These are phyloP conservation scores for Corchorus olitorius DNA, from an alignment of 345 rosid genomes.

Conservation along the genomic window DNA sequence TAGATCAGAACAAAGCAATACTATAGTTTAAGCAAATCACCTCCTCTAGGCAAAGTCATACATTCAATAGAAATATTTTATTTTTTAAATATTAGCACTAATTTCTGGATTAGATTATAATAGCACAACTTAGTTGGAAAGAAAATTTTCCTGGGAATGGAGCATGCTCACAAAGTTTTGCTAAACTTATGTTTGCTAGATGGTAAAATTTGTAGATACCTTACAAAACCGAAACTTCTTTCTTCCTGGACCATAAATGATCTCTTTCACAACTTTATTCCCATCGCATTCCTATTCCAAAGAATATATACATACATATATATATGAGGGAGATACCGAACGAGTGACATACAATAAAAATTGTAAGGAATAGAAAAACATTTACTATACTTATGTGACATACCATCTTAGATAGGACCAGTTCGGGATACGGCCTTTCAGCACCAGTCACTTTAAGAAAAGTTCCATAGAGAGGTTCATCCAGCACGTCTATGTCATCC, in stretches of 20 bases:
- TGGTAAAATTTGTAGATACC: constrained; percentile 42
- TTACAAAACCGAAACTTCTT: constrained; percentile 81
- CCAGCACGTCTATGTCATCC: constrained; percentile 75
- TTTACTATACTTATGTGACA: constrained; percentile 10
- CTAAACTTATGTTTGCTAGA: neutral
- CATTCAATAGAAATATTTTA: no score
- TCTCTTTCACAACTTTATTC: constrained; percentile 63
- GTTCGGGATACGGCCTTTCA: constrained; percentile 69
- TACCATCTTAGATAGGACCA: constrained; percentile 67
- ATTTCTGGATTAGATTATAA: no score
- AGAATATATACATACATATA: neutral
- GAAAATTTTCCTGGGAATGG: neutral
- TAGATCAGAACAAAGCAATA: no score
- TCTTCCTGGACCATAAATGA: constrained; percentile 66
- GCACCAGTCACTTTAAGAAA: constrained; percentile 55
- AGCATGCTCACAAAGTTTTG: neutral
- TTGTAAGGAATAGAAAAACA: neutral
- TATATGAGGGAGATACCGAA: neutral
- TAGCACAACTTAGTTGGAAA: neutral
- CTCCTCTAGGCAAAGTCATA: no score
- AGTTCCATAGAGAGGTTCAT: constrained; percentile 71
- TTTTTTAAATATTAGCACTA: no score
- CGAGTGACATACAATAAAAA: neutral
- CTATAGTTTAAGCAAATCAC: no score
- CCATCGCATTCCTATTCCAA: constrained; percentile 65